Percentiles rank a stretch among this genome's conserved stretches.
These are phyloP conservation scores for Ceratobasidium papillatum DNA, from an alignment of 1,284 basidiomycete genomes.

Conservation along the genomic window DNA sequence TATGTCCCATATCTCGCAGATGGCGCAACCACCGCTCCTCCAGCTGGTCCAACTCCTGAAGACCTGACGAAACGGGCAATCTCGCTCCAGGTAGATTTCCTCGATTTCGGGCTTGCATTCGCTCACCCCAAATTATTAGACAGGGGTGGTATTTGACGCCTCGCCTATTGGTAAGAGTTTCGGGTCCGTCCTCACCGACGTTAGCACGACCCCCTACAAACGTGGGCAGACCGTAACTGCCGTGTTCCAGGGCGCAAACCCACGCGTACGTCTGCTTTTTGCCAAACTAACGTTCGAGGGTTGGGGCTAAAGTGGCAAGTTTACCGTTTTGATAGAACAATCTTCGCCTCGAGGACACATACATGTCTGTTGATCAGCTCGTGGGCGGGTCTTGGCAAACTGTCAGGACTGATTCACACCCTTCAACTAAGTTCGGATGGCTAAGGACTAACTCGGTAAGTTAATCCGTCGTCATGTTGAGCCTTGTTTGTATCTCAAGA, in stretches of 20 bases:
- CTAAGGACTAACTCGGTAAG: constrained; percentile 63
- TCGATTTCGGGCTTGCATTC: constrained; percentile 1
- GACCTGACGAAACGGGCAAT: constrained; percentile 74
- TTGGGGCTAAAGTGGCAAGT: neutral
- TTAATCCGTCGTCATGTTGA: constrained; percentile 18
- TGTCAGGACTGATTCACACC: constrained; percentile 79
- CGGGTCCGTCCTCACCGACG: constrained; percentile 72
- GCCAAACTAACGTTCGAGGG: neutral
- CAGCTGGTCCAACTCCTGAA: constrained; percentile 71
- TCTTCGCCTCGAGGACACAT: constrained; percentile 75
- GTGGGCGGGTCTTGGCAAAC: constrained; percentile 62
- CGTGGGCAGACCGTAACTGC: constrained; percentile 68
- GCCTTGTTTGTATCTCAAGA: neutral
- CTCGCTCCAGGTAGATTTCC: constrained; percentile 64
- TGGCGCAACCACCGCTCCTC: constrained; percentile 57
- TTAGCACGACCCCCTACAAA: constrained; percentile 61
- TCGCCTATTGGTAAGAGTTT: constrained; percentile 67
- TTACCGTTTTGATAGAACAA: constrained; percentile 66
- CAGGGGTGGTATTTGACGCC: constrained; percentile 68
- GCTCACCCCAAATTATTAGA: constrained; percentile 53
- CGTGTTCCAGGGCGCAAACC: constrained; percentile 80
- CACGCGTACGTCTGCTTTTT: constrained; percentile 61
- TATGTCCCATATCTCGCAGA: constrained; percentile 70
- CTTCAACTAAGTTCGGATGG: constrained; percentile 79
- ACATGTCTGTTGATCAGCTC: constrained; percentile 71